Evolutionary conservation across 2,329 filamentous ascomycete genomes (phyloP).

Genomic region (Trichoderma simmonsii): DNA sequence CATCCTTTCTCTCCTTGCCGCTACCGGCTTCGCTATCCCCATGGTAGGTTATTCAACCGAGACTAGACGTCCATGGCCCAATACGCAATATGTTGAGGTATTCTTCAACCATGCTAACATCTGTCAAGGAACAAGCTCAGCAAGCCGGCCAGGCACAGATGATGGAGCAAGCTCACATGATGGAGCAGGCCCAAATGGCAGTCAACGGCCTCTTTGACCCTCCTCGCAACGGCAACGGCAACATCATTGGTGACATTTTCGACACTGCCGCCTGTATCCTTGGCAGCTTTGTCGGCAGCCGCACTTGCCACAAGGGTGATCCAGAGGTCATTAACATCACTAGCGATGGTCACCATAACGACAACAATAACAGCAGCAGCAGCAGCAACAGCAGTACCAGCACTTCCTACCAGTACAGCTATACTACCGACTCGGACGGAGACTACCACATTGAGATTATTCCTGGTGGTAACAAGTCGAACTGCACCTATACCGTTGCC

Average conservation of each 20-base stretch:
- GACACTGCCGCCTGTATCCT: constrained; percentile 9
- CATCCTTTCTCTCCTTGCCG: not conserved
- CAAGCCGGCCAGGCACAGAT: not conserved
- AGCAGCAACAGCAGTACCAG: not conserved
- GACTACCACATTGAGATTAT: not conserved
- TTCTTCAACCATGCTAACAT: not conserved
- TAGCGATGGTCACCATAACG: not conserved
- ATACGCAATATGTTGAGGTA: not conserved
- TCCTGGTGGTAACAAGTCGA: not conserved
- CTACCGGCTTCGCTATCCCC: not conserved
- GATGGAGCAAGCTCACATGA: not conserved
- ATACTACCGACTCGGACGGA: not conserved
- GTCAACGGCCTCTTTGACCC: not conserved
- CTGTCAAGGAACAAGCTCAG: not conserved
- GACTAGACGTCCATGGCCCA: not conserved
- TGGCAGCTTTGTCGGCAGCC: not conserved
- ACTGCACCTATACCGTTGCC: not conserved
- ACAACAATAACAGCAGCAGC: not conserved
- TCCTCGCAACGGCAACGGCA: not conserved
- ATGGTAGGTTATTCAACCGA: not conserved
- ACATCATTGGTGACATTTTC: constrained; percentile 1
- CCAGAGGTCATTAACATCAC: not conserved
- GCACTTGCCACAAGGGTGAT: not conserved
- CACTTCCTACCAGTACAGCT: not conserved
- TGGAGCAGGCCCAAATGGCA: not conserved